Percentiles rank a stretch among this genome's conserved stretches.
These are phyloP conservation scores for Boeremia exigua DNA, from an alignment of 2,329 filamentous ascomycete genomes.

Conservation along the genomic window DNA sequence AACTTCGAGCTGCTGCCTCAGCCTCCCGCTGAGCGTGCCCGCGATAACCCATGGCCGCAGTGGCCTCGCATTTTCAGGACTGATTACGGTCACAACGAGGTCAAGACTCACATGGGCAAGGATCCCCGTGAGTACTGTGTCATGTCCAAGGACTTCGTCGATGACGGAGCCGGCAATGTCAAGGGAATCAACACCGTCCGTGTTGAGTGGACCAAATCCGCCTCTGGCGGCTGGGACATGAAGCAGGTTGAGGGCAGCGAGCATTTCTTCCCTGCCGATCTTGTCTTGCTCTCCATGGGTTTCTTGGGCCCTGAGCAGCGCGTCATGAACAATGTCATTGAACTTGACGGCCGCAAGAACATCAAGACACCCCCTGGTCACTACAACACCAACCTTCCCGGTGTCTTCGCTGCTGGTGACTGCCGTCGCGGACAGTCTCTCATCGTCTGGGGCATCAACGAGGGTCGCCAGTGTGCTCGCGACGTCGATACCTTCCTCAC, in stretches of 20 bases:
- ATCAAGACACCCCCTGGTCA: constrained; percentile 90
- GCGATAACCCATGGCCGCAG: constrained; percentile 97
- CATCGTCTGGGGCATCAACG: constrained; percentile 99
- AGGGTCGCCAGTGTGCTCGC: constrained; percentile 89
- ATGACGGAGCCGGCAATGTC: constrained; percentile 84
- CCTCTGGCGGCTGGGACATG: constrained; percentile 95
- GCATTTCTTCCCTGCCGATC: constrained; percentile 94
- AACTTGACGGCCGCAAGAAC: constrained; percentile 92
- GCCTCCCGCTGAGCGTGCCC: constrained; percentile 85
- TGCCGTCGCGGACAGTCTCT: constrained; percentile 93
- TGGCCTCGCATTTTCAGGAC: constrained; percentile 98
- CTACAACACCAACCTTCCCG: constrained; percentile 85
- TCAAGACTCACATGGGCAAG: constrained; percentile 94
- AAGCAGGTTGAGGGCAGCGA: constrained; percentile 93
- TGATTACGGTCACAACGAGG: constrained; percentile 96
- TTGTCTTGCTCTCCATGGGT: constrained; percentile 95
- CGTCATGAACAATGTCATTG: constrained; percentile 83
- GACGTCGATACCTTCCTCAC: constrained; percentile 91
- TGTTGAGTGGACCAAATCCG: constrained; percentile 93
- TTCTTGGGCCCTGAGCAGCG: constrained; percentile 94
- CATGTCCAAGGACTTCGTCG: constrained; percentile 96
- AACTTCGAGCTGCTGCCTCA: constrained; percentile 97
- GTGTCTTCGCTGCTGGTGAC: constrained; percentile 93
- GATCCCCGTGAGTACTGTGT: constrained; percentile 97
- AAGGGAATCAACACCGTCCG: constrained; percentile 96